These are phyloP conservation scores for Sporothrix brasiliensis DNA, from an alignment of 2,329 filamentous ascomycete species.

Conservation along the genomic window DNA sequence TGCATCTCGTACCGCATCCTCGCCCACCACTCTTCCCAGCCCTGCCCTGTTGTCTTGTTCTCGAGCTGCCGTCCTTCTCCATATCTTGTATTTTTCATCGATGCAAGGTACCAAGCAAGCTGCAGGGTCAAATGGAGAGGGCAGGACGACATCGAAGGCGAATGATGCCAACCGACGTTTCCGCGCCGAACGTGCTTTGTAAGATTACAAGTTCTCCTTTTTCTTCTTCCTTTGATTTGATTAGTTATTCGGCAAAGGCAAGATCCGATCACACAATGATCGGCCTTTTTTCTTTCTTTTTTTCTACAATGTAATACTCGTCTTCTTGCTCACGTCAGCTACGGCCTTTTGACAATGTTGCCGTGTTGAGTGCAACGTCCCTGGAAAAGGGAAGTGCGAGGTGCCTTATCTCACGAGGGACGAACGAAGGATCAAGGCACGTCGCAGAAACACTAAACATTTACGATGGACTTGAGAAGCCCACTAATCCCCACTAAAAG, in stretches of 20 bases:
- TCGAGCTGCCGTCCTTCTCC: background rate
- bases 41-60: background rate
- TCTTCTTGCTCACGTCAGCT: constrained; percentile 2
- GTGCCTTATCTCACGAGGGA: background rate
- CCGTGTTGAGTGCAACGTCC: background rate
- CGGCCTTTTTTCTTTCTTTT: background rate
- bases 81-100: background rate
- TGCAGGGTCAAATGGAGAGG: background rate
- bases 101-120: constrained; percentile 20
- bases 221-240: background rate
- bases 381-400: background rate
- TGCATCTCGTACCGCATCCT: constrained; percentile 13
- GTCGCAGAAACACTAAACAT: background rate
- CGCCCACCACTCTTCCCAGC: background rate
- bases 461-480: background rate
- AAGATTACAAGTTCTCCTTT: background rate
- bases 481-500: constrained; percentile 9
- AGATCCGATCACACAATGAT: too few relatives aligned
- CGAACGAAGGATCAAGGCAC: background rate
- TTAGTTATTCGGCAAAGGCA: background rate
- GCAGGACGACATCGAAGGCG: background rate
- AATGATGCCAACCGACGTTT: background rate
- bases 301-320: too few relatives aligned
- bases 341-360: background rate
- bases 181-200: too few relatives aligned